Evolutionary conservation across 169 alveolate species (phyloP), one percentile per base, ranked within the genome.

Genomic region (Plasmodium vivax): DNA sequence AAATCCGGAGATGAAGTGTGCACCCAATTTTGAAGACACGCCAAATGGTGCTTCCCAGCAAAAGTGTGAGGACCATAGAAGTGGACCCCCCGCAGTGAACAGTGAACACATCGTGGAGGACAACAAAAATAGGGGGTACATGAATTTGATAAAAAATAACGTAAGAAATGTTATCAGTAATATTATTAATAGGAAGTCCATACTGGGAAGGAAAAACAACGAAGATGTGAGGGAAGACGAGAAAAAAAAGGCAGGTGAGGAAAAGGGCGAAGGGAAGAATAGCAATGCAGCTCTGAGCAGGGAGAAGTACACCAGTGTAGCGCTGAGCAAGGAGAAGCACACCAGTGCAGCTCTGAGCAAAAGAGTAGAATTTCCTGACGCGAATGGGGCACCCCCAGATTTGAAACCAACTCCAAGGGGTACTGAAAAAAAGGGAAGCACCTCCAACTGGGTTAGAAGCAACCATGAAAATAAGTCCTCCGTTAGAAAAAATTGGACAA

Each of bases 131-230:
- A 73, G 54, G 58, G 77, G 75, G 12, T 84, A 84, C 71, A 72
- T 84, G 2, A 84, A 41, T 72, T 27, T 84, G 62, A 41, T 84
- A 36, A 84, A 56, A 84, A 84, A 68, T 41, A 84, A 68, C 75
- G 74, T 41, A 23, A 84, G 14, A 34, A 84, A 54, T 71, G 83
- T 71, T 27, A 84, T 68, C 41, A 84, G 27, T 43, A 84, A 68
- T 30, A 84, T 72, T 43, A 68, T 43, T 84, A 82, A 82, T 30
- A 73, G 92, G 54, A 72, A 45, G 43, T 84, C 72, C 51, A 56
- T 84, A 68, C 54, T 72, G 19, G 92, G 83, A 41, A 54, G 41
- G 19, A 38, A 71, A 54, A 32, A 84, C 34, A 30, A 41, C 34
- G 54, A 58, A 14, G 82, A 68, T 6, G 9, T 68, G 16, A 36